Percentiles rank a stretch among this genome's conserved stretches.
These are phyloP conservation scores for Porcisia hertigi DNA, from an alignment of 208 protist species.

Conservation along the genomic window DNA sequence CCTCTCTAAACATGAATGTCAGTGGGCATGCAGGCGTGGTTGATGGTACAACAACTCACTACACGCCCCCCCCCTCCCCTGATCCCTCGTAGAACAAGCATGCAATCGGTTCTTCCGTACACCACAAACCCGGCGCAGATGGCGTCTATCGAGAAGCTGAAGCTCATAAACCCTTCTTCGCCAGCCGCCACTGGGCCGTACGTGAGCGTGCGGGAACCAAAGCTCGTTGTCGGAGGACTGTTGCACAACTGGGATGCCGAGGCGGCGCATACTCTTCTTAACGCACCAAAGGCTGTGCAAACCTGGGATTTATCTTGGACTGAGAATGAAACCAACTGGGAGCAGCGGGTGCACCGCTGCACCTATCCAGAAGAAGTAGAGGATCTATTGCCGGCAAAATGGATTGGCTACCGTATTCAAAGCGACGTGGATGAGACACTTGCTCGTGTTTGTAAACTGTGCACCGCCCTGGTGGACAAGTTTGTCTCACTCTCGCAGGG, in stretches of 20 bases:
- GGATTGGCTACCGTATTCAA: conserved; percentile 85
- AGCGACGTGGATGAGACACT: conserved; percentile 87
- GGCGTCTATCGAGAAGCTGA: conserved; percentile 72
- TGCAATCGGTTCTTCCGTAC: conserved; percentile 88
- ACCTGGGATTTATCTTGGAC: conserved; percentile 87
- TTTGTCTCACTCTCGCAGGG: conserved; percentile 79
- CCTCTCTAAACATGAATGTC: not conserved
- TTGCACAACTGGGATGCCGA: conserved; percentile 86
- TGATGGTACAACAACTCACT: not conserved
- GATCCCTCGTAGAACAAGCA: conserved; percentile 9
- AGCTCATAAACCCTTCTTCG: conserved; percentile 74
- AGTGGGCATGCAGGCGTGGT: not conserved
- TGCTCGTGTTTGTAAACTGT: conserved; percentile 87
- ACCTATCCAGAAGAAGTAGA: conserved; percentile 86
- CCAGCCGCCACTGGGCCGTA: conserved; percentile 65
- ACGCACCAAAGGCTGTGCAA: conserved; percentile 51
- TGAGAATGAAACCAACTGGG: conserved; percentile 78
- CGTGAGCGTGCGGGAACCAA: conserved; percentile 55
- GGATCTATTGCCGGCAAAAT: conserved; percentile 81
- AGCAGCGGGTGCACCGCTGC: conserved; percentile 71
- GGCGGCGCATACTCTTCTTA: conserved; percentile 61
- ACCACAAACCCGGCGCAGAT: conserved; percentile 84
- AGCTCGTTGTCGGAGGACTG: conserved; percentile 70
- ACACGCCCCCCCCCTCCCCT: not conserved
- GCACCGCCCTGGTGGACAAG: conserved; percentile 84